A percentile compares a stretch with the other conserved stretches of the same genome.
These are phyloP conservation scores for Hysterangium stoloniferum DNA, from an alignment of 768 basidiomycete genomes.

Conservation along the genomic window DNA sequence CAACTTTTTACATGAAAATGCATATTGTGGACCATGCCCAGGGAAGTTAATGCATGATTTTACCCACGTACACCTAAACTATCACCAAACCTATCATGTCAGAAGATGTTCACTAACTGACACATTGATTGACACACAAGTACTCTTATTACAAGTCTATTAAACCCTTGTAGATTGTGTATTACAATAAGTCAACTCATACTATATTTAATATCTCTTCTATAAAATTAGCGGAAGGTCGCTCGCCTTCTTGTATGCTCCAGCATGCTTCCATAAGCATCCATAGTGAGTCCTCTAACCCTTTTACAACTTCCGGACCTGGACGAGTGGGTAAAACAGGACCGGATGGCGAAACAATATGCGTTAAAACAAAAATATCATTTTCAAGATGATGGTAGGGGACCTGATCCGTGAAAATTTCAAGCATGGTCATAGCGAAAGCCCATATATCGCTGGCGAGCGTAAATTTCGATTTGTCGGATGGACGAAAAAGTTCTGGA, in stretches of 20 bases:
- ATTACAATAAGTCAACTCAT: too few relatives aligned
- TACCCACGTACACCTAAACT: too few relatives aligned
- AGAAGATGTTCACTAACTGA: too few relatives aligned
- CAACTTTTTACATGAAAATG: too few relatives aligned
- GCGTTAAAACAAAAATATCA: background rate
- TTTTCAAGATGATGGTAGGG: constrained; percentile 8
- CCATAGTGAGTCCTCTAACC: background rate
- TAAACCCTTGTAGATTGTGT: too few relatives aligned
- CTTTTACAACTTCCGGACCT: background rate
- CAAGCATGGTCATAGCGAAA: constrained; percentile 9
- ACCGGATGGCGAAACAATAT: background rate
- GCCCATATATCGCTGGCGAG: constrained; percentile 9
- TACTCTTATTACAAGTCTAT: too few relatives aligned
- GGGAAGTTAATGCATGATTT: too few relatives aligned
- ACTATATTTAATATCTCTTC: too few relatives aligned
- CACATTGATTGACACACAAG: too few relatives aligned
- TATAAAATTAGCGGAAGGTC: too few relatives aligned
- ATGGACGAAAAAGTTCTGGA: constrained; percentile 2
- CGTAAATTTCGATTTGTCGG: background rate
- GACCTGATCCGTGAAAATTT: constrained; percentile 6
- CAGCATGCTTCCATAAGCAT: background rate
- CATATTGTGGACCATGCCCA: too few relatives aligned
- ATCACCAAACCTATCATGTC: too few relatives aligned
- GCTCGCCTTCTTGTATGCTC: background rate
- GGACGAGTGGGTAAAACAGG: constrained; percentile 1